A percentile compares a stretch with the other conserved stretches of the same genome.
Evolutionary conservation across 1,139 yeast species (phyloP).

Genomic region (Hemisphaericaspora xylofermentans): DNA sequence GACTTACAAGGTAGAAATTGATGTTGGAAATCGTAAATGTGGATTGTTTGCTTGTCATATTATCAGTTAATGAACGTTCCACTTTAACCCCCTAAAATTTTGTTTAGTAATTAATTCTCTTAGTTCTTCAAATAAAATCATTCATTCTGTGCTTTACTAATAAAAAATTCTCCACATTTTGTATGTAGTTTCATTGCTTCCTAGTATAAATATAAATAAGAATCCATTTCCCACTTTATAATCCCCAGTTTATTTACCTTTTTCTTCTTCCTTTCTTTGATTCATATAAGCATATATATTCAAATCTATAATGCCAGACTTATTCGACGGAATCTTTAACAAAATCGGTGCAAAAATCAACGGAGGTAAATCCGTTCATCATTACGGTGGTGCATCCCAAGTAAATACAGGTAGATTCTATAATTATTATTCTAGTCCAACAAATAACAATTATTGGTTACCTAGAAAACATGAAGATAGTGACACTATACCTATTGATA

Average conservation of each 20-base stretch:
- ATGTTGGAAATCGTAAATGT: too few relatives aligned
- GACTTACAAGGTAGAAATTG: too few relatives aligned
- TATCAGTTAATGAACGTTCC: too few relatives aligned
- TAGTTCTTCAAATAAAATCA: too few relatives aligned
- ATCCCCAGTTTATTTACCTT: neutral
- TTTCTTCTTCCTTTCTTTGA: neutral
- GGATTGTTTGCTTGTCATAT: too few relatives aligned
- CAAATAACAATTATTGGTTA: conserved; percentile 45
- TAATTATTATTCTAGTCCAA: conserved; percentile 35
- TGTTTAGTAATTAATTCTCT: too few relatives aligned
- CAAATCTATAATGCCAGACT: conserved; percentile 38
- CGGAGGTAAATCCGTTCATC: conserved; percentile 35
- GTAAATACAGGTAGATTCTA: conserved; percentile 41
- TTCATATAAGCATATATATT: too few relatives aligned
- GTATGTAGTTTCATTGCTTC: too few relatives aligned
- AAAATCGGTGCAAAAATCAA: conserved; percentile 31
- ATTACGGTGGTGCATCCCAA: conserved; percentile 32
- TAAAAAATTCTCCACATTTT: too few relatives aligned
- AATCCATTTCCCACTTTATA: neutral
- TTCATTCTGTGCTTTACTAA: too few relatives aligned
- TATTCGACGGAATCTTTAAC: conserved; percentile 42
- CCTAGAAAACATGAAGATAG: conserved; percentile 20
- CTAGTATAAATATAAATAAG: too few relatives aligned
- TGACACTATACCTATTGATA: neutral
- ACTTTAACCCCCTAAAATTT: too few relatives aligned